Evolutionary conservation across 768 basidiomycete species (phyloP), one percentile per base, ranked within the genome.

Genomic region (Suillus luteus): DNA sequence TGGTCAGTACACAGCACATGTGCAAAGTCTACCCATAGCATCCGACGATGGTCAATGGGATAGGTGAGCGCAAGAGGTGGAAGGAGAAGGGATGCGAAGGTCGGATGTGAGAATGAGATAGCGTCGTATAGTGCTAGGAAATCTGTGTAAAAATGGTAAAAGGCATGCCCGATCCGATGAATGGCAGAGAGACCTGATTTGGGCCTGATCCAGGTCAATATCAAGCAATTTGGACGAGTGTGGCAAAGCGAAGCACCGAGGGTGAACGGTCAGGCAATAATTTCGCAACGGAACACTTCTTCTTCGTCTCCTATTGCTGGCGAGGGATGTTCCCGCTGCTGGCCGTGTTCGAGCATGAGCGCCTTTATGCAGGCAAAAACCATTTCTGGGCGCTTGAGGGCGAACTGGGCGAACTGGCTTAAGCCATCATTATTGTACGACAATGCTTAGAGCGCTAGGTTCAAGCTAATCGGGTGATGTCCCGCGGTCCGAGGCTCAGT

Each of bases 111-210:
- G 75, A 96, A 96, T 9, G 96, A 97, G 68, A 95, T 87, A 5
- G 93, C 85, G 70, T 93, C 92, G 76, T 96, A 99, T n/a, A 98
- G 78, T 1, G 85, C 88, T 62, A 96, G 81, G 71, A 97, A 90
- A 75, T 97, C 95, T 15, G 90, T 91, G 78, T 95, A 98, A 70
- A 91, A 93, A 73, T 96, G 95, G 79, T 87, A 97, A 80, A 98
- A 0, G 95, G 93, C 0, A 88, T 87, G 5, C 78, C 76, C 1
- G 81, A 65, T 0, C 89, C 87, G n/a, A 93, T 83, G 73, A 88
- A 88, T 31, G 79, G 77, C 15, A 71, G 64, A 3, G 90, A 82
- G n/a, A n/a, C n/a, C n/a, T n/a, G n/a, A n/a, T n/a, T n/a, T n/a
- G n/a, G 2, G 83, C 85, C 7, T 76, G 68, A 66, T 92, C 90